A percentile compares a stretch with the other conserved stretches of the same genome.
phyloP scores from a whole-genome alignment of 345 rosid genomes.

The Lagerstroemia speciosa region DNA sequence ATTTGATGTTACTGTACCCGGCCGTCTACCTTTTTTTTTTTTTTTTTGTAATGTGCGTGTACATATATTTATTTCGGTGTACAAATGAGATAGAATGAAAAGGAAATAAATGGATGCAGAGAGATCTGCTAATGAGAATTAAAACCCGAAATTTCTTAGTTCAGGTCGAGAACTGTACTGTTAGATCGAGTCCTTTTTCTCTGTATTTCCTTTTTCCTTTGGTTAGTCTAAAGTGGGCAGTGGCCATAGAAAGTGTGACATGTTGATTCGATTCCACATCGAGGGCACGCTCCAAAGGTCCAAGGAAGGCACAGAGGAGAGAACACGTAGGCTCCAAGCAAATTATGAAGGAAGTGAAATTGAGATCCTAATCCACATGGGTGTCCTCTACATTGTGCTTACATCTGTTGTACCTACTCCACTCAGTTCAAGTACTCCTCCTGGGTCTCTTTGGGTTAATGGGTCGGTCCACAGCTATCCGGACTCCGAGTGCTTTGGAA shows the following conservation, averaged over 20 bases:
- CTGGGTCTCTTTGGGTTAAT: no score
- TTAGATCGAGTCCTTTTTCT: not conserved
- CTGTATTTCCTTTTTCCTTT: not conserved
- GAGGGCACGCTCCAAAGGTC: not conserved
- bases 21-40: no score
- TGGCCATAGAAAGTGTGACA: not conserved
- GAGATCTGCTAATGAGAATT: no score
- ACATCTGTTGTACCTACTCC: constrained; percentile 1
- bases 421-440: not conserved
- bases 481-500: no score
- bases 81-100: no score
- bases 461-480: no score
- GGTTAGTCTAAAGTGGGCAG: not conserved
- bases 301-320: not conserved
- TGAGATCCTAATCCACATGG: not conserved
- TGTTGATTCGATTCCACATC: not conserved
- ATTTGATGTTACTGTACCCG: no score
- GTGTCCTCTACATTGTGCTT: not conserved
- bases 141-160: no score
- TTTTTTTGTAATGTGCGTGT: no score
- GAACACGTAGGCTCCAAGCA: not conserved
- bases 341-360: not conserved
- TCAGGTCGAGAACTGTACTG: no score
- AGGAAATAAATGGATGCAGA: no score
- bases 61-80: no score